phyloP scores from a whole-genome alignment of 192 early-diverging fungal genomes.

The Linnemannia zychae region DNA sequence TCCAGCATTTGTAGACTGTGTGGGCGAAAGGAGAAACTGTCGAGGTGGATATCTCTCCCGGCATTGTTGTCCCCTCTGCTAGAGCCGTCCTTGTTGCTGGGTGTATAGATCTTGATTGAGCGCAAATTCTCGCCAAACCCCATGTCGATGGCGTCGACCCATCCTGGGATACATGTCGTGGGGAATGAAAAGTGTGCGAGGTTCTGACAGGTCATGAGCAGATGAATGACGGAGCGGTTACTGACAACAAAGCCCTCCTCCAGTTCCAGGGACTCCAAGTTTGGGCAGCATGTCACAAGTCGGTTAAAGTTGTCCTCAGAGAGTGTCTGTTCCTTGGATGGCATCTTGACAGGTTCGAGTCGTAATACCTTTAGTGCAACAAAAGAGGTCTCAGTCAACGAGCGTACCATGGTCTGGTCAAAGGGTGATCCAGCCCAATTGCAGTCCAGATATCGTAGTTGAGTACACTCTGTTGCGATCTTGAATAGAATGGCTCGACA shows the following conservation, averaged over 20 bases:
- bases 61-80: neutral
- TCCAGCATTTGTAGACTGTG: conserved; percentile 12
- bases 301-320: conserved; percentile 19
- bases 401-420: conserved; percentile 11
- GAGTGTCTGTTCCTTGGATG: conserved; percentile 1
- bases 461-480: conserved; percentile 8
- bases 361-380: neutral
- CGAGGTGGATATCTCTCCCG: neutral
- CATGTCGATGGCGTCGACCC: conserved; percentile 27
- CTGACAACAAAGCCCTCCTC: conserved; percentile 12
- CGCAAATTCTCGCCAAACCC: conserved; percentile 19
- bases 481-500: conserved; percentile 19
- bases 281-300: conserved; percentile 8
- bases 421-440: conserved; percentile 32
- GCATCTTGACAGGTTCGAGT: conserved; percentile 21
- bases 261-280: conserved; percentile 20
- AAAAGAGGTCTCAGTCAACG: conserved; percentile 1
- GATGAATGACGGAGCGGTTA: conserved; percentile 11
- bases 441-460: conserved; percentile 20
- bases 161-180: conserved; percentile 10
- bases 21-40: conserved; percentile 9
- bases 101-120: conserved; percentile 12
- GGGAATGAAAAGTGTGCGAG: conserved; percentile 13
- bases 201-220: conserved; percentile 16
- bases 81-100: neutral